Base-by-base conservation (phyloP, 129 eudicot genomes). In the Oenanthe sinensis region DNA sequence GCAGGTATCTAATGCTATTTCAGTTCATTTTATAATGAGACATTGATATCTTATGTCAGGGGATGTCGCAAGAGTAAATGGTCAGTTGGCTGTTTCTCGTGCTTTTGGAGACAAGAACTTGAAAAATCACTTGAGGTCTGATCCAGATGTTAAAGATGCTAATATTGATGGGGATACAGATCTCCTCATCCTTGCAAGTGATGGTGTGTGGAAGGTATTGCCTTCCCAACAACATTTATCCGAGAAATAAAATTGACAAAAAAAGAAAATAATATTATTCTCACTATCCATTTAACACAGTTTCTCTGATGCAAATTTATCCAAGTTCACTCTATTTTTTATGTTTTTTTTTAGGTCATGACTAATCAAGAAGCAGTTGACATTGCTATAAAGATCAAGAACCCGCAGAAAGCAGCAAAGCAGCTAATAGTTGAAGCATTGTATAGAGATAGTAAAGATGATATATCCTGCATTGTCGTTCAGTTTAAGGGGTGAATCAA, bases 61-160 rank as follows among this genome's bases (percentile, higher is more conserved):
- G 40, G 97, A 92, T 75, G 97, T 92, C 45, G 96, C 97, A 37
- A 73, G 97, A 78, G 97, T 92, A 79, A 86, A 92, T 9, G 96
- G 97, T 37, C 97, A 92, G 49, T 85, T 92, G 58, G 97, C 97
- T 6, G 97, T 92, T 65, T 90, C 97, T 36, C 97, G 97, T 77
- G 97, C 97, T 78, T 92, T 92, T 50, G 97, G 97, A 75, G 96
- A 92, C 87, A 90, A 87, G 83, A 90, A 90, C 85, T 88, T 92
- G 81, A 92, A 92, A 81, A 60, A 75, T 19, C 97, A 92, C 86
- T 68, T 92, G 10, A 84, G 96, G 5, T 90, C 85, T 8, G 97
- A 92, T 82, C 97, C 97, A 8, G 96, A 92, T 33, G 78, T 92
- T 15, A 79, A 76, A 47, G 81, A 82, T 67, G 88, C 85, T 12